phyloP scores from a whole-genome alignment of 306 rosid species.

The Pyrus pyrifolia region DNA sequence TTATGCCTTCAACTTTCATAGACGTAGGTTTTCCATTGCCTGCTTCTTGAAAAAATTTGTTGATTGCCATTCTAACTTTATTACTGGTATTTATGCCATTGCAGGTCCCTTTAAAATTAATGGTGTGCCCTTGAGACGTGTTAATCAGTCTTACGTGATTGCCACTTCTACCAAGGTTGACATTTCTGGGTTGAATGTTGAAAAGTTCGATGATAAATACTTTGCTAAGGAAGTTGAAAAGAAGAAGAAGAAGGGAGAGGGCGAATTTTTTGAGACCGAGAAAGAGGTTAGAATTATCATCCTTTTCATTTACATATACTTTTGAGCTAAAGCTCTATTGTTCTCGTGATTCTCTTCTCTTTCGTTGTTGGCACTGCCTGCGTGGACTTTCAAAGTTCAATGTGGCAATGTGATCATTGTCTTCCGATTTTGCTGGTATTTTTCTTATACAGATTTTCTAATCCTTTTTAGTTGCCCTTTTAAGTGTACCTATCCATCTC shows the following conservation, averaged over 20 bases:
- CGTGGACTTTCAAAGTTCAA: not conserved
- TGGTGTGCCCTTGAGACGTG: not conserved
- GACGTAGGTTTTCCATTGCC: not conserved
- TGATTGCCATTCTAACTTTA: not conserved
- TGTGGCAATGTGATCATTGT: not conserved
- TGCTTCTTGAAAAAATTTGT: not conserved
- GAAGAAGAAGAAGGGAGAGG: conserved; percentile 30
- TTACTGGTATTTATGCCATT: not conserved
- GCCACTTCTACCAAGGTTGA: not conserved
- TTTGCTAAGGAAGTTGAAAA: conserved; percentile 18
- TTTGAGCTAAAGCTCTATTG: not conserved
- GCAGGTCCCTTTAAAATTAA: not conserved
- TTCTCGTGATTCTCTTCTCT: not conserved
- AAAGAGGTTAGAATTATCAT: conserved; percentile 19
- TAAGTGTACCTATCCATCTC: too few relatives aligned
- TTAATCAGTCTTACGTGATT: not conserved
- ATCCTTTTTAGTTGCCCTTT: not conserved
- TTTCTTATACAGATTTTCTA: too few relatives aligned
- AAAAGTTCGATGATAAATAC: conserved; percentile 23
- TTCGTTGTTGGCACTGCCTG: not conserved
- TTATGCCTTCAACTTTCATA: not conserved
- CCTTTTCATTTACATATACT: not conserved
- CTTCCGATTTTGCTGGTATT: not conserved
- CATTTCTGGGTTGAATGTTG: conserved; percentile 20
- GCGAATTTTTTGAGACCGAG: conserved; percentile 28